These are phyloP conservation scores for Quercus lobata DNA, from an alignment of 331 rosid genomes.

Conservation along the genomic window DNA sequence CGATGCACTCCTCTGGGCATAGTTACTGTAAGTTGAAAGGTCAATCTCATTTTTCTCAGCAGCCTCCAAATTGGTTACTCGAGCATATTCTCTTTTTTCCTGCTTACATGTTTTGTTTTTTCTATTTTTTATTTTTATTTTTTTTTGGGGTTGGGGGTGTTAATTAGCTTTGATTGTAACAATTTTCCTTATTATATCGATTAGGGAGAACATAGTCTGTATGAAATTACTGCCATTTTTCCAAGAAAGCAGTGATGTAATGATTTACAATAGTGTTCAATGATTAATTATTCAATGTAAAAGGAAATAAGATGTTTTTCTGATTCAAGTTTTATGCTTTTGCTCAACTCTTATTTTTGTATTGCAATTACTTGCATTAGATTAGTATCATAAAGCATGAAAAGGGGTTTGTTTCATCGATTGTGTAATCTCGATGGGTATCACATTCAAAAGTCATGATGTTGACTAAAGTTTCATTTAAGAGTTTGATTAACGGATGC, in stretches of 20 bases:
- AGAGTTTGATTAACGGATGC: too few relatives aligned
- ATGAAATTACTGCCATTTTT: background rate
- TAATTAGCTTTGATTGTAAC: background rate
- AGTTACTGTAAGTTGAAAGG: background rate
- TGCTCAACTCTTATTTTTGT: too few relatives aligned
- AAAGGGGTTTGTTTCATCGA: too few relatives aligned
- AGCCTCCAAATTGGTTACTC: background rate
- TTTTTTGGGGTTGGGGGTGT: background rate
- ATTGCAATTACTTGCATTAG: too few relatives aligned
- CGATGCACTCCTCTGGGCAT: slow-evolving; percentile 81
- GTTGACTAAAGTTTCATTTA: too few relatives aligned
- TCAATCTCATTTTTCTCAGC: background rate
- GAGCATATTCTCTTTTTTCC: background rate
- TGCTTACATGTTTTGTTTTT: background rate
- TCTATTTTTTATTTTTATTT: background rate
- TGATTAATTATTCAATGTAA: background rate
- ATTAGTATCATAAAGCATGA: too few relatives aligned
- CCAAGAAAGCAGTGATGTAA: slow-evolving; percentile 7
- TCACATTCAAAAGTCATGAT: too few relatives aligned
- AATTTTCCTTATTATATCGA: background rate
- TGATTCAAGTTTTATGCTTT: too few relatives aligned
- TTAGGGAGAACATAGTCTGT: background rate
- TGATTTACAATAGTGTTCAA: background rate
- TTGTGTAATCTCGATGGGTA: too few relatives aligned
- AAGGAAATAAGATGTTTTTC: too few relatives aligned